Evolutionary conservation across 768 basidiomycete genomes (phyloP).

Genomic region (Panus rudis): DNA sequence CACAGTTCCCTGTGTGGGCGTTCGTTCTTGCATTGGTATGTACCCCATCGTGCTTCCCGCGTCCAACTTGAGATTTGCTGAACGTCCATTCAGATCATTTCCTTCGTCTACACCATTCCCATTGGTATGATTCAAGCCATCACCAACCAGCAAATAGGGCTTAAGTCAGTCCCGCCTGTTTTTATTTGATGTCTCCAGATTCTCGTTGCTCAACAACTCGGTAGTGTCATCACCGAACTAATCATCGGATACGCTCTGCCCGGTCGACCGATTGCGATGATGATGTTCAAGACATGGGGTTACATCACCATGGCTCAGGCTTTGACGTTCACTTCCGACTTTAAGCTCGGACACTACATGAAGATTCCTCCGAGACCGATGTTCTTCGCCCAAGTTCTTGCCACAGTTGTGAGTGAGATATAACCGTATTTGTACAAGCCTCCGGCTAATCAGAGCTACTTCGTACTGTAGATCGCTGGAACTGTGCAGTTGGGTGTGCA

Average conservation of each 20-base stretch:
- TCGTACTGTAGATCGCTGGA: slow-evolving; percentile 37
- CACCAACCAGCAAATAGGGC: slow-evolving; percentile 70
- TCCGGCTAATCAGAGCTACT: slow-evolving; percentile 27
- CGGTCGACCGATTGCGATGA: slow-evolving; percentile 69
- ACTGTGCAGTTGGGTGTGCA: slow-evolving; percentile 64
- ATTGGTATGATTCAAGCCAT: slow-evolving; percentile 78
- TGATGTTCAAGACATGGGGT: slow-evolving; percentile 73
- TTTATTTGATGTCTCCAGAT: slow-evolving; percentile 10
- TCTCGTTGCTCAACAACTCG: slow-evolving; percentile 2
- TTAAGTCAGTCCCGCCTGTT: slow-evolving; percentile 33
- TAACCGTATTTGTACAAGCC: neutral
- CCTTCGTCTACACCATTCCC: slow-evolving; percentile 66
- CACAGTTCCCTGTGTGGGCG: slow-evolving; percentile 64
- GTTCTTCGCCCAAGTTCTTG: slow-evolving; percentile 51
- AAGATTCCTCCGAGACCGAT: slow-evolving; percentile 45
- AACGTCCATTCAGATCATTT: slow-evolving; percentile 3
- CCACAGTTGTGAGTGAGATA: slow-evolving; percentile 19
- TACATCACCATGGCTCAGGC: slow-evolving; percentile 62
- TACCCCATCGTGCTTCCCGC: slow-evolving; percentile 1
- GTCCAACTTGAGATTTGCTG: neutral
- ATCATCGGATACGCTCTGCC: slow-evolving; percentile 55
- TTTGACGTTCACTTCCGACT: slow-evolving; percentile 63
- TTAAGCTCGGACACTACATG: slow-evolving; percentile 74
- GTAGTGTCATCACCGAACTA: slow-evolving; percentile 67
- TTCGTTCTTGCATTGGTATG: slow-evolving; percentile 64